phyloP scores from a whole-genome alignment of 495 filamentous ascomycete species.

The Tuber borchii region DNA sequence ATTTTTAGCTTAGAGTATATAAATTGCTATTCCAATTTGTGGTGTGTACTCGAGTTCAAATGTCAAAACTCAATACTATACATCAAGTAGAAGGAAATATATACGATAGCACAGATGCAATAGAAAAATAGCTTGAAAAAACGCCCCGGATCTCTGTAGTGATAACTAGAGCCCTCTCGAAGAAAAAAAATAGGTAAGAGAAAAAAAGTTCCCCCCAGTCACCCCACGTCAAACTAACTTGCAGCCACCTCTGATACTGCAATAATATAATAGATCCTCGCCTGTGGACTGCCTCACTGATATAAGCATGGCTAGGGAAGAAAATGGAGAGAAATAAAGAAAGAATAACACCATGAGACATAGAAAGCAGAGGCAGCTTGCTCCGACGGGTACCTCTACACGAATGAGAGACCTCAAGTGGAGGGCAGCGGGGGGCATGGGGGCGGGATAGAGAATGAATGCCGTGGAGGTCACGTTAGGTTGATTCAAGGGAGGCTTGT shows the following conservation, averaged over 20 bases:
- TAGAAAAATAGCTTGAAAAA: not conserved
- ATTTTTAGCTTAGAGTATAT: not conserved
- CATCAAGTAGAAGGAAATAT: not conserved
- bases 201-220: rapidly evolving
- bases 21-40: not conserved
- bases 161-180: not conserved
- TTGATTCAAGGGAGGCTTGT: not conserved
- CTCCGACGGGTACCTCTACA: not conserved
- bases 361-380: not conserved
- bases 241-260: not conserved
- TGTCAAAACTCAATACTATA: not conserved
- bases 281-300: not conserved
- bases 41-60: too few relatives aligned
- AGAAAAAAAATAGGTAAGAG: not conserved
- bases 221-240: not conserved
- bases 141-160: not conserved
- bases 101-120: not conserved
- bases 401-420: not conserved
- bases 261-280: not conserved
- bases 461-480: too few relatives aligned
- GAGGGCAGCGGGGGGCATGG: not conserved
- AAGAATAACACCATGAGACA: not conserved
- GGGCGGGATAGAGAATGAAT: not conserved
- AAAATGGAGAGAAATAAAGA: not conserved
- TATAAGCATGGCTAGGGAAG: not conserved